These are phyloP conservation scores for Pouteria glomerata DNA, from an alignment of 148 eudicot species.

Conservation along the genomic window DNA sequence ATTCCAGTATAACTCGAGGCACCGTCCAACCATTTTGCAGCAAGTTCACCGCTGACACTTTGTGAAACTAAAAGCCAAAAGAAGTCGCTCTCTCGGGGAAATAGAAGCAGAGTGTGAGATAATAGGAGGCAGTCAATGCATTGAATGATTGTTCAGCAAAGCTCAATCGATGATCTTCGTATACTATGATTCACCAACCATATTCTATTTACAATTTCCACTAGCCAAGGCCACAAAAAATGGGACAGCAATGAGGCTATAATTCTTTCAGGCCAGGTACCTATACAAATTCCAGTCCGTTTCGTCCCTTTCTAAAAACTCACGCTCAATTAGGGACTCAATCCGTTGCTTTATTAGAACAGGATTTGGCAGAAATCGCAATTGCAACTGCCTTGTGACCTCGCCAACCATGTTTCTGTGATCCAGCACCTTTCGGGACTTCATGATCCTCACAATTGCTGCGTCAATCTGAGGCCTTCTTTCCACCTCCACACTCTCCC, in stretches of 20 bases:
- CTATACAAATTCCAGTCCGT: slow-evolving; percentile 57
- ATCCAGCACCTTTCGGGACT: slow-evolving; percentile 54
- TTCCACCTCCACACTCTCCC: slow-evolving; percentile 71
- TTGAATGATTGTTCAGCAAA: background rate
- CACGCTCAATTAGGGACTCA: slow-evolving; percentile 66
- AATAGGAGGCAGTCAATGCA: background rate
- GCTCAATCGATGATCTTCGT: background rate
- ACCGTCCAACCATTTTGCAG: no score
- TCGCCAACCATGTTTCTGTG: slow-evolving; percentile 64
- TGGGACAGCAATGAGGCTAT: background rate
- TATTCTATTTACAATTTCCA: slow-evolving; percentile 8
- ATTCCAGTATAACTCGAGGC: no score
- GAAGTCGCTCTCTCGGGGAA: no score
- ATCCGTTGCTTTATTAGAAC: slow-evolving; percentile 68
- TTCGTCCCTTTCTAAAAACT: slow-evolving; percentile 67
- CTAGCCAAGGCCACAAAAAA: background rate
- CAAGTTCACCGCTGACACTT: no score
- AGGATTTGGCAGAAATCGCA: slow-evolving; percentile 59
- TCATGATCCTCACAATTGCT: slow-evolving; percentile 70
- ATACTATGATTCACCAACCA: slow-evolving; percentile 2
- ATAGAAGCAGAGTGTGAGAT: background rate
- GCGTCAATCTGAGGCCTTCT: slow-evolving; percentile 82
- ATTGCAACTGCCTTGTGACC: slow-evolving; percentile 73
- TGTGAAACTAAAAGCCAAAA: no score
- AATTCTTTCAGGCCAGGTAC: slow-evolving; percentile 54